These are phyloP conservation scores for Neopestalotiopsis clavispora DNA, from an alignment of 2,329 filamentous ascomycete species.

Conservation along the genomic window DNA sequence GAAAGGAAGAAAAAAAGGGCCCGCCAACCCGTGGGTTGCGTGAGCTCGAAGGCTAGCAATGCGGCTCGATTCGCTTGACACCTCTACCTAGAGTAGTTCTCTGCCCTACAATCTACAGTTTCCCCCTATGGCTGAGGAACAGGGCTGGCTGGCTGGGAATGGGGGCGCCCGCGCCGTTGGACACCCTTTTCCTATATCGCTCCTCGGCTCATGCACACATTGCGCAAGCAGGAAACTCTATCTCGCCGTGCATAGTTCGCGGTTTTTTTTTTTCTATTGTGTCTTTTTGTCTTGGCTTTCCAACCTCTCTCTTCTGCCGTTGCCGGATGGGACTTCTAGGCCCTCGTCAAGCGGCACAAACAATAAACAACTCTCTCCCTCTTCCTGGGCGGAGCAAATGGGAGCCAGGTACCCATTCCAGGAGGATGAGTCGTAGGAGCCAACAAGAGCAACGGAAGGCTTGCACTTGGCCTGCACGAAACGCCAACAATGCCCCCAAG, in stretches of 20 bases:
- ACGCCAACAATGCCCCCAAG: background rate
- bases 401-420: background rate
- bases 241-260: background rate
- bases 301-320: background rate
- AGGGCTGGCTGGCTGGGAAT: background rate
- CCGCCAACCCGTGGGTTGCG: background rate
- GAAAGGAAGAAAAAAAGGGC: background rate
- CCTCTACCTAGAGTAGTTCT: background rate
- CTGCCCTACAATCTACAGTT: background rate
- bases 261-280: background rate
- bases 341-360: background rate
- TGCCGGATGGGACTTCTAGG: background rate
- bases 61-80: constrained; percentile 6
- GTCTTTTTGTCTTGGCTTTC: too few species aligned
- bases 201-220: background rate
- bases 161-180: background rate
- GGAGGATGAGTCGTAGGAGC: background rate
- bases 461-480: background rate
- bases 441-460: background rate
- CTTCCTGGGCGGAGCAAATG: background rate
- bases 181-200: background rate
- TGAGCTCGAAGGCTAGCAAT: background rate
- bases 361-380: background rate
- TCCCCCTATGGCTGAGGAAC: background rate
- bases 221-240: background rate